Evolutionary conservation across 2,329 filamentous ascomycete genomes (phyloP), one percentile per base, ranked within the genome.

Genomic region (Tricladium varicosporioides): DNA sequence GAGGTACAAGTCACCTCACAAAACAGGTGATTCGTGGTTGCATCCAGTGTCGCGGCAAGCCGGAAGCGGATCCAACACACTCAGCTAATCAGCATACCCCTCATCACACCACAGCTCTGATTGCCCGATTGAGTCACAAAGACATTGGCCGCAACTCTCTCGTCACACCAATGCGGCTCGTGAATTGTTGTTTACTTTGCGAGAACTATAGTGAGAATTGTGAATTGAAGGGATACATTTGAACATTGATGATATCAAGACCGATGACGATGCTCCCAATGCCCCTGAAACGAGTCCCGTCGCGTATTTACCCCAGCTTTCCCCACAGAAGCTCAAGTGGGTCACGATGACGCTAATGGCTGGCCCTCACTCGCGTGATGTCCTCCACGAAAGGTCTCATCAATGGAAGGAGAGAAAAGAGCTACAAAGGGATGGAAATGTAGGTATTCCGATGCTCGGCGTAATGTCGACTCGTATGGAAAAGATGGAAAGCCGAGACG

Each of bases 81-180:
- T 11, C 8, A 15, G 47, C 47, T 14, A 49, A 49, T 49, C 47
- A 49, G 0, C 84, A 87, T 68, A 83, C 79, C 36, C 36, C 36
- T 40, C 36, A 40, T n/a, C 36, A 13, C 36, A 40, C 36, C 36
- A 40, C n/a, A 11, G 36, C 36, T 11, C 36, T 40, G 36, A 40
- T 40, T 40, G 36, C 36, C 10, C 36, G 36, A n/a, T 7, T 27
- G 22, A 7, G 22, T 27, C 36, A 40, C 36, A 40, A 40, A 40
- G 36, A 27, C 22, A 27, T 27, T 27, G 22, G 22, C 22, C 22
- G 22, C 22, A 27, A 27, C 22, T 27, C 22, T 27, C 22, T 27
- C 22, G 3, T 27, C 22, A 27, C 22, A 27, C 22, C 22, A 27
- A 27, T 27, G 22, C 22, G 4, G 22, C 7, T 27, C 22, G 22